Percentiles rank a stretch among this genome's conserved stretches.
These are phyloP conservation scores for Brassica hybrid DNA, from an alignment of 441 rosid genomes.

Conservation along the genomic window DNA sequence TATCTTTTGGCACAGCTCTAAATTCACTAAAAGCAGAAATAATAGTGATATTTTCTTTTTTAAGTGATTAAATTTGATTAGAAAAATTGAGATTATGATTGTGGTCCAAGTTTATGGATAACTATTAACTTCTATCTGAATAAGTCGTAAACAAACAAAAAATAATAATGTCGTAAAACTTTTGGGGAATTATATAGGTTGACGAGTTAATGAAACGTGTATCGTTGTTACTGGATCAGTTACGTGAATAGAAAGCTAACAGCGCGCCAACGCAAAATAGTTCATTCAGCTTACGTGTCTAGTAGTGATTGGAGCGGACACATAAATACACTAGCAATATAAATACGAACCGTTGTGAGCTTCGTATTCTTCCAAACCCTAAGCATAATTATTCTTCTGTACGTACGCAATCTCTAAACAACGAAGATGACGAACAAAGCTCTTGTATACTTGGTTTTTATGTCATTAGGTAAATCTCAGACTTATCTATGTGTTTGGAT, in stretches of 20 bases:
- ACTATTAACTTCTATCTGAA: slow-evolving; percentile 10
- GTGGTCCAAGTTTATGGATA: neutral
- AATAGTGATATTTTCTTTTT: neutral
- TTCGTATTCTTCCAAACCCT: slow-evolving; percentile 1
- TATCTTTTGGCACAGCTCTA: slow-evolving; percentile 9
- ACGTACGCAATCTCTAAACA: neutral
- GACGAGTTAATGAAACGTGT: slow-evolving; percentile 33
- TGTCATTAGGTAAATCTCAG: slow-evolving; percentile 43
- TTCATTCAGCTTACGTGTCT: slow-evolving; percentile 28
- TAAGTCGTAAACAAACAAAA: neutral
- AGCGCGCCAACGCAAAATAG: slow-evolving; percentile 10
- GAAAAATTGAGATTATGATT: neutral
- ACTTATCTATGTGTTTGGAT: neutral
- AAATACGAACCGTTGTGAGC: neutral
- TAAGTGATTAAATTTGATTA: too few species aligned
- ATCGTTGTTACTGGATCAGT: neutral
- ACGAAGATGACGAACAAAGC: slow-evolving; percentile 40
- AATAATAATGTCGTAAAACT: neutral
- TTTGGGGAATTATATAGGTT: neutral
- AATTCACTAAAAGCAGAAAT: neutral
- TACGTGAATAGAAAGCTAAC: slow-evolving; percentile 22
- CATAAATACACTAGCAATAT: slow-evolving; percentile 25
- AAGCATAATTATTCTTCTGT: slow-evolving; percentile 13
- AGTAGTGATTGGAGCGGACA: slow-evolving; percentile 21
- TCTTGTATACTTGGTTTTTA: slow-evolving; percentile 22